Conservation (phyloP, 2,329 filamentous ascomycete species). For the Fusarium pilosicola region DNA sequence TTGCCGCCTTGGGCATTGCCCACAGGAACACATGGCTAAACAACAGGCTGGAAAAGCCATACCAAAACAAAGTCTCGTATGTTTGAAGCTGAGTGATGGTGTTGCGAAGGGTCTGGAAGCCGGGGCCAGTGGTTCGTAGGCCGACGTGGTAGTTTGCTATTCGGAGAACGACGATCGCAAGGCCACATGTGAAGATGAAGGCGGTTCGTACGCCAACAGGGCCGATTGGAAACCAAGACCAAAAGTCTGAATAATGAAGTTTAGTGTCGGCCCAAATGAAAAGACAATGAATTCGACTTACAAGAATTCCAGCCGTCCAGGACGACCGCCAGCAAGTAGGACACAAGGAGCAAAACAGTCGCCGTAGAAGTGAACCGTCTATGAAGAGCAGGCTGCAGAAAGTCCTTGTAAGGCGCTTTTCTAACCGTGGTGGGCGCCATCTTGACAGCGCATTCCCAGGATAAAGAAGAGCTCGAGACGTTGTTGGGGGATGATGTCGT, state of each 20-base stretch:
- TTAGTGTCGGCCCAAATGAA: conserved; percentile 2
- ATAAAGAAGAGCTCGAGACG: conserved; percentile 27
- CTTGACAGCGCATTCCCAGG: conserved; percentile 57
- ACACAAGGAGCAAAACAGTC: conserved; percentile 73
- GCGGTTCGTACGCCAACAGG: conserved; percentile 77
- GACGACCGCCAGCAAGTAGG: conserved; percentile 77
- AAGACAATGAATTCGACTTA: conserved; percentile 55
- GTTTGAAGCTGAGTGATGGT: conserved; percentile 69
- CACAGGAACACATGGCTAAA: conserved; percentile 86
- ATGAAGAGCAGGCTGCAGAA: conserved; percentile 88
- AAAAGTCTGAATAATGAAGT: conserved; percentile 67
- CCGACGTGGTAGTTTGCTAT: conserved; percentile 85
- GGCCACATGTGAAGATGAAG: conserved; percentile 78
- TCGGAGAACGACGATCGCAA: conserved; percentile 84
- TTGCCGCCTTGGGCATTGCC: conserved; percentile 67
- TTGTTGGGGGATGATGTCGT: conserved; percentile 34
- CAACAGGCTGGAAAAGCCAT: conserved; percentile 78
- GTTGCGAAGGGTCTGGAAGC: conserved; percentile 70
- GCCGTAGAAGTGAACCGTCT: conserved; percentile 85
- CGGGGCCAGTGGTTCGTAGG: conserved; percentile 74
- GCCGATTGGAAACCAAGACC: conserved; percentile 88
- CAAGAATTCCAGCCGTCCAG: conserved; percentile 76
- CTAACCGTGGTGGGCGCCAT: conserved; percentile 66
- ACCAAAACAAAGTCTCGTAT: conserved; percentile 78
- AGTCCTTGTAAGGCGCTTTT: conserved; percentile 81